A percentile compares a stretch with the other conserved stretches of the same genome.
phyloP scores from a whole-genome alignment of 2,329 filamentous ascomycete genomes.

The Aspergillus bombycis region DNA sequence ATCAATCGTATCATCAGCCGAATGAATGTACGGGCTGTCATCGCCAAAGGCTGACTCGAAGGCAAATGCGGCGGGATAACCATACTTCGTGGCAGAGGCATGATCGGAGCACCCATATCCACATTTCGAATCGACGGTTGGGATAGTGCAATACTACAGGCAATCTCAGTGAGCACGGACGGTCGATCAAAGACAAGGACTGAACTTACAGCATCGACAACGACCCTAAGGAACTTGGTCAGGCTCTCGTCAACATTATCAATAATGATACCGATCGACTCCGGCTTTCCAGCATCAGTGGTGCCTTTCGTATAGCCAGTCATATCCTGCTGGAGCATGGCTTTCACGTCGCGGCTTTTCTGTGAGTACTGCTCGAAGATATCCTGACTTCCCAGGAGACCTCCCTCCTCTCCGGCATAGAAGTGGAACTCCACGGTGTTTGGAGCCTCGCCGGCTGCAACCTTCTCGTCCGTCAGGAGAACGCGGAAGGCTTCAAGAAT shows the following conservation, averaged over 20 bases:
- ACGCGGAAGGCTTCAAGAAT: conserved; percentile 5
- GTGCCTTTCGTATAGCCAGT: conserved; percentile 2
- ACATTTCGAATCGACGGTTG: not conserved
- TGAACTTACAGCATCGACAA: not conserved
- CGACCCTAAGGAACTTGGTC: conserved; percentile 5
- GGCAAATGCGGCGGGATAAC: not conserved
- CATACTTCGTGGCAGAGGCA: conserved; percentile 2
- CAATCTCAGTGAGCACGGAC: not conserved
- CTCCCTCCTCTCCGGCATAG: conserved; percentile 7
- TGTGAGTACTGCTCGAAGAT: conserved; percentile 4
- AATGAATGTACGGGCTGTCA: conserved; percentile 6
- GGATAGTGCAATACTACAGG: not conserved
- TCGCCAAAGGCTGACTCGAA: conserved; percentile 7
- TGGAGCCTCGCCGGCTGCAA: not conserved
- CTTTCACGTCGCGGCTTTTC: not conserved
- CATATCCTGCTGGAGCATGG: conserved; percentile 9
- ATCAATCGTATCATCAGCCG: conserved; percentile 2
- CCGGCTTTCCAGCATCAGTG: not conserved
- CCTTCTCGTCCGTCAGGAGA: not conserved
- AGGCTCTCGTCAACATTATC: conserved; percentile 6
- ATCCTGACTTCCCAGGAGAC: conserved; percentile 6
- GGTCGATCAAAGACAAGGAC: not conserved
- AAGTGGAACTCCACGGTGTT: conserved; percentile 10
- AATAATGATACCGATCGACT: not conserved
- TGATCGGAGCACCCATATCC: conserved; percentile 9